Percentiles rank a stretch among this genome's conserved stretches.
These are phyloP conservation scores for Penicillium thymicola DNA, from an alignment of 2,329 filamentous ascomycete genomes.

Conservation along the genomic window DNA sequence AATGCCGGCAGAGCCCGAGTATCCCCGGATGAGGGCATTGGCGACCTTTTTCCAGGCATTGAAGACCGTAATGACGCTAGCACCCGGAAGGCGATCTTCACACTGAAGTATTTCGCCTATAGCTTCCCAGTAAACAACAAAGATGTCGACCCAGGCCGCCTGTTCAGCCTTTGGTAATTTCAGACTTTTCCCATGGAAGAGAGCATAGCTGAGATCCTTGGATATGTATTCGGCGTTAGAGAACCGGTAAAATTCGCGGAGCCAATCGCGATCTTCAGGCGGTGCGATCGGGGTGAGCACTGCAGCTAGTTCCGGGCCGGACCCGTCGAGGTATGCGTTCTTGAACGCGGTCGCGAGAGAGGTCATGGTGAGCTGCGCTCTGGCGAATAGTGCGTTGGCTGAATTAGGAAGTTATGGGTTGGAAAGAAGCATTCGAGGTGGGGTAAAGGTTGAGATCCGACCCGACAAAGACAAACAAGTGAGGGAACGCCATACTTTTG, in stretches of 20 bases:
- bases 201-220: slow-evolving; percentile 65
- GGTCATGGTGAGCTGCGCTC: slow-evolving; percentile 57
- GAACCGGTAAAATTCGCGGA: slow-evolving; percentile 68
- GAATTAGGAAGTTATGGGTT: background rate
- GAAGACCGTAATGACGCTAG: slow-evolving; percentile 81
- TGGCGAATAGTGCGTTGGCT: background rate
- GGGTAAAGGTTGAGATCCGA: background rate
- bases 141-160: slow-evolving; percentile 83
- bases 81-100: slow-evolving; percentile 51
- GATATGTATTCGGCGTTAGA: slow-evolving; percentile 65
- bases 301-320: slow-evolving; percentile 70
- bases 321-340: slow-evolving; percentile 59
- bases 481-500: slow-evolving; percentile 5
- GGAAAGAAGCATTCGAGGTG: background rate
- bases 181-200: slow-evolving; percentile 61
- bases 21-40: slow-evolving; percentile 73
- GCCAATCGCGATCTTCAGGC: slow-evolving; percentile 58
- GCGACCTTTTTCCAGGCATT: slow-evolving; percentile 84
- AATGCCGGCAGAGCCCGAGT: slow-evolving; percentile 66
- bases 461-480: background rate
- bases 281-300: slow-evolving; percentile 71
- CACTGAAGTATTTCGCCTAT: slow-evolving; percentile 68
- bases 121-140: slow-evolving; percentile 78
- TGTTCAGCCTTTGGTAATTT: slow-evolving; percentile 65
- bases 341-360: slow-evolving; percentile 70